Base-by-base conservation (phyloP, 2,329 filamentous ascomycete genomes). In the Lecanicillium sp. region DNA sequence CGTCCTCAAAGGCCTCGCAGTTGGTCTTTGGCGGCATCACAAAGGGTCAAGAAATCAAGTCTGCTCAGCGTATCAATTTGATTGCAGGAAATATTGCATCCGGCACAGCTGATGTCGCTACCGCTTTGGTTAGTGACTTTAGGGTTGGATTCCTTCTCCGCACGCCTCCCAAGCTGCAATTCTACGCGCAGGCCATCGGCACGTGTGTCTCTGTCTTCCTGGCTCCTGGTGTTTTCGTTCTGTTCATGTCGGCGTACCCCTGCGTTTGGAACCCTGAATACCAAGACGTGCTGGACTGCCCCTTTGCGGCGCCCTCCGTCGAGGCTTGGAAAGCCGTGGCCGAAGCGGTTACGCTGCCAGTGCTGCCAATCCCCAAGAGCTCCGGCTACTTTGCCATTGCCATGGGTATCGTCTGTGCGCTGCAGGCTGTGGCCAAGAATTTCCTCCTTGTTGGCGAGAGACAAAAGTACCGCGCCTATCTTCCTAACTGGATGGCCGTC, bases 211-310 rank as follows among this genome's bases (percentile, higher is more conserved):
- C 79, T 14, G 67, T 82, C 48, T 82, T 81, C 61, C 60, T 84
- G 11, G 77, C 79, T 0, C 79, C 79, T 1, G 78, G 74, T 9
- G 70, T 84, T 48, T 84, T 83, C 52, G 72, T 82, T 22, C 71
- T 84, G 32, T 84, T 84, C 63, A 71, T 76, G 45, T 69, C 71
- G 5, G 81, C 81, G 1, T 84, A 85, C 55, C 80, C 79, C 1
- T 84, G 81, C 53, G 79, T 84, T 47, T 69, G 77, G 52, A 62
- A 71, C 7, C 46, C 52, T 42, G 64, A 70, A 17, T 25, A 44
- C 44, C 60, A 60, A 1, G 59, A 67, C 4, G 61, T n/a, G n/a
- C n/a, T 63, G 1, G 49, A 45, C 10, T 84, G 80, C 53, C 60
- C 72, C 25, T 85, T 84, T 61, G 51, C 56, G 8, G 75, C 74